Evolutionary conservation across 2,329 filamentous ascomycete genomes (phyloP).

Genomic region (Aureobasidium subglaciale): DNA sequence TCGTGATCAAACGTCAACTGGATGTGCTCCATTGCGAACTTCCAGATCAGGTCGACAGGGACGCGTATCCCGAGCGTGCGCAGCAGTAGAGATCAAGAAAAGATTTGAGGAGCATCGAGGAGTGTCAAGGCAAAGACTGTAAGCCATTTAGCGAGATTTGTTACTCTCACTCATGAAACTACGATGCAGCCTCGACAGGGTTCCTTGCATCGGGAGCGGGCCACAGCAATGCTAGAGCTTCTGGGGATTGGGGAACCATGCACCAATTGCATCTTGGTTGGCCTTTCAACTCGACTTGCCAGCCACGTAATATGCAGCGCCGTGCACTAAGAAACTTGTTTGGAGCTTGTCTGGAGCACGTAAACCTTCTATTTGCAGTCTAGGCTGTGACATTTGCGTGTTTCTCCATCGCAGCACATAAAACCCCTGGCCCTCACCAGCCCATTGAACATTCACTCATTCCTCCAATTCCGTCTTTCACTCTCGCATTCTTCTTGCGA

Average conservation of each 20-base stretch:
- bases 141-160: neutral
- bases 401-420: conserved; percentile 2
- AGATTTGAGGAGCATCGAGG: neutral
- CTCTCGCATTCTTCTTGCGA: conserved; percentile 13
- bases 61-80: neutral
- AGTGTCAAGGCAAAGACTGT: neutral
- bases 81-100: neutral
- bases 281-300: neutral
- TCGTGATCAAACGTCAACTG: conserved; percentile 3
- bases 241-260: conserved; percentile 4
- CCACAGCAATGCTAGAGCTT: conserved; percentile 6
- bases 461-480: neutral
- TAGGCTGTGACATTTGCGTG: conserved; percentile 6
- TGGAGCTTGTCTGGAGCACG: conserved; percentile 10
- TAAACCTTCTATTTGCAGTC: conserved; percentile 13
- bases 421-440: conserved; percentile 5
- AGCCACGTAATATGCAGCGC: conserved; percentile 8
- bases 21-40: neutral
- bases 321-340: neutral
- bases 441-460: conserved; percentile 1
- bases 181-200: conserved; percentile 10
- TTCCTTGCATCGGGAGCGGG: conserved; percentile 8
- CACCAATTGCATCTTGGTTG: conserved; percentile 4
- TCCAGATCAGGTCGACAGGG: neutral
- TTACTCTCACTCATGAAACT: conserved; percentile 6